Base-by-base conservation (phyloP, 345 rosid genomes). In the Clausena lansium region DNA sequence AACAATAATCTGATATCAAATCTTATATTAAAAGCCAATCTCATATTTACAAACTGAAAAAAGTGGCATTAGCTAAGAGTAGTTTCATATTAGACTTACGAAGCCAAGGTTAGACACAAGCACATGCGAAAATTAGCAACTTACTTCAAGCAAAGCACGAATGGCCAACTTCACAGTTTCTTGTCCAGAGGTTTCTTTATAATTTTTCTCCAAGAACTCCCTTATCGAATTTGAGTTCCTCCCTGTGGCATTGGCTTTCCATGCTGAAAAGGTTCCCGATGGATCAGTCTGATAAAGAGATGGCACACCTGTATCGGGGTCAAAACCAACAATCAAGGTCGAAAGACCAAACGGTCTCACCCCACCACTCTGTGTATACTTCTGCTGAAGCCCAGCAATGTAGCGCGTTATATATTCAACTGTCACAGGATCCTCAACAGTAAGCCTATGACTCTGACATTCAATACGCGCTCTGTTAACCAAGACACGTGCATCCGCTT, bases 201-300 rank as follows among this genome's bases (percentile, higher is more conserved):
- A 95, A 74, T 95, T 91, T 80, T 93, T 95, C 90, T 95, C 98
- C 25, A 95, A 83, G 67, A 91, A 95, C 82, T 93, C 98, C 57
- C 95, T 76, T 47, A 95, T 90, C 0, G 98, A 95, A 77, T 95
- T 95, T 14, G 98, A 93, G 84, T 93, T 95, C 72, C 98, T 87
- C 45, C 98, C 98, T 4, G 98, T 95, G 15, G 98, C 94, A 73
- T 93, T 95, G 50, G 98, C 98, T 85, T 95, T 95, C 98, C 98
- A 91, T 25, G 98, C 98, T 38, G 98, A 95, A 82, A 95, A 95
- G n/a, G 98, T 87, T 45, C 98, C 98, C 0, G 98, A 95, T 9
- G 98, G 98, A 86, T 95, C 98, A 11, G 97, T 93, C 82, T 93
- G 98, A 82, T 93, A 93, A 55, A 95, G 89, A 58, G 94, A 83